phyloP scores from a whole-genome alignment of 2,329 filamentous ascomycete species.

The Botryotinia convoluta region DNA sequence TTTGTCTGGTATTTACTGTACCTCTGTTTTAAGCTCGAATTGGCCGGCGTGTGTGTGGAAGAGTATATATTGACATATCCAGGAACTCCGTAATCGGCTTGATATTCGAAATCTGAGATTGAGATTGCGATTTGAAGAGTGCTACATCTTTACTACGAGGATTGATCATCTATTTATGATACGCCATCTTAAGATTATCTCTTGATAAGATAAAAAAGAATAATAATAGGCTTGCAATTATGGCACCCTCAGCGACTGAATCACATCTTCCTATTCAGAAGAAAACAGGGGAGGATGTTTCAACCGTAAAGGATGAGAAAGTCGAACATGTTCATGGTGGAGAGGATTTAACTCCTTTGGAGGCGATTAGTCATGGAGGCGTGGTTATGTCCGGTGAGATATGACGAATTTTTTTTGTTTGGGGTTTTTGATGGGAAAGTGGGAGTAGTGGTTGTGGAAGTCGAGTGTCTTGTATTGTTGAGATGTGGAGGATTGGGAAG shows the following conservation, averaged over 20 bases:
- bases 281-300: not conserved
- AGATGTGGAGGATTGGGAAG: not conserved
- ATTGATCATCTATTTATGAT: not conserved
- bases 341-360: conserved; percentile 35
- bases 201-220: not conserved
- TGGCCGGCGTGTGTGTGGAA: not conserved
- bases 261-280: not conserved
- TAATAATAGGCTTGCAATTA: not conserved
- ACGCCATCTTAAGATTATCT: not conserved
- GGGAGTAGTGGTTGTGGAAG: not conserved
- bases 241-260: conserved; percentile 7
- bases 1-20: not conserved
- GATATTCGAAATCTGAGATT: not conserved
- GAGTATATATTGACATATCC: not conserved
- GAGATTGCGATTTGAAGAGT: not conserved
- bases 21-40: not conserved
- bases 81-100: not conserved
- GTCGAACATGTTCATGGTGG: conserved; percentile 30
- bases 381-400: conserved; percentile 32
- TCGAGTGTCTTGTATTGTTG: not conserved
- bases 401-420: not conserved
- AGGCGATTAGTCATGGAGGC: conserved; percentile 38
- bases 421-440: not conserved
- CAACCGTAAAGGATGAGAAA: not conserved
- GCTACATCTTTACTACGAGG: not conserved